Evolutionary conservation across 2,329 filamentous ascomycete genomes (phyloP), one percentile per base, ranked within the genome.

Genomic region (Aspergillus transmontanensis): DNA sequence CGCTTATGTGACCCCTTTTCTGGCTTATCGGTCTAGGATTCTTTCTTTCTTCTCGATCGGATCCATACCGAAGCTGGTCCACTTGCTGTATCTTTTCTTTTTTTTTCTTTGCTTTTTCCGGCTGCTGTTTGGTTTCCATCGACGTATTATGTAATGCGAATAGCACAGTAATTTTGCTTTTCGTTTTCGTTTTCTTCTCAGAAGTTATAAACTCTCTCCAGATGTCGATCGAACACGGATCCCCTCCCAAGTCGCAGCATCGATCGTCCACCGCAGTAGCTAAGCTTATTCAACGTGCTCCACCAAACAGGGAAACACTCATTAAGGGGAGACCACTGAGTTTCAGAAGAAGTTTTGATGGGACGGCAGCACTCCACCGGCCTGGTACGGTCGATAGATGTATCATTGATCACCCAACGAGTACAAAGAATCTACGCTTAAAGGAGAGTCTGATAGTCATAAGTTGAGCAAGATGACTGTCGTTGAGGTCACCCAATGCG

Each of bases 231-330:
- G 39, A 51, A 61, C 61, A 56, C 48, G 46, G 54, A 56, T 63
- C 55, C 34, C 61, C 58, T 53, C 26, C 55, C 55, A 54, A 57
- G 57, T 48, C 59, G 51, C 51, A 59, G 41, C 45, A 57, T 45
- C 56, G 58, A 65, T 68, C 66, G 62, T 54, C 64, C 60, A 60
- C 32, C 64, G 54, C 55, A 43, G 39, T 61, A 41, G 65, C 67
- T 68, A 69, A 69, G 67, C 66, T 69, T 69, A 69, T 65, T 65
- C 64, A 55, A 41, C 59, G 6, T 51, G 56, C 60, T 68, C 66
- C 67, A 68, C 67, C 63, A 65, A 62, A 64, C 58, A 66, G 62
- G 67, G 57, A 63, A 66, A 64, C 57, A 58, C 19, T 36, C 55
- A 65, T 58, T 54, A 34, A 21, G 16, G 23, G 12, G 16, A 23